Evolutionary conservation across 2,329 filamentous ascomycete species (phyloP).

Genomic region (Cercospora nicotianae): DNA sequence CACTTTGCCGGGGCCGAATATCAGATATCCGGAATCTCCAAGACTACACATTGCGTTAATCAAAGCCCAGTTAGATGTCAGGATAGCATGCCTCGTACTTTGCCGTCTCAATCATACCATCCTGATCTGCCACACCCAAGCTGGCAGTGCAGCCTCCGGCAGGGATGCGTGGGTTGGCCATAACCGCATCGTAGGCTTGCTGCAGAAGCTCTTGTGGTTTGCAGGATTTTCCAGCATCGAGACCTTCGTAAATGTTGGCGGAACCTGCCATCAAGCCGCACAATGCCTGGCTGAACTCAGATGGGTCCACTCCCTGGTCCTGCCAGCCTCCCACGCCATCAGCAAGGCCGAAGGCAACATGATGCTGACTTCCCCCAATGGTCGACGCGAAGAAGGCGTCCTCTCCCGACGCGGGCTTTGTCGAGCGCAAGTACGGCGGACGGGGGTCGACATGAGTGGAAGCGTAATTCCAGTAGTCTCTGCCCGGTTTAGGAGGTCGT

Average conservation of each 20-base stretch:
- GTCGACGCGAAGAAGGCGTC: constrained; percentile 91
- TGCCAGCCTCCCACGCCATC: constrained; percentile 96
- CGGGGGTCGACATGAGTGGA: constrained; percentile 39
- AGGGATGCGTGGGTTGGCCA: constrained; percentile 67
- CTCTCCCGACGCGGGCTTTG: constrained; percentile 74
- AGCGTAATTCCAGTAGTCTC: constrained; percentile 42
- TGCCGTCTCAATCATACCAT: constrained; percentile 79
- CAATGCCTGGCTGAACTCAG: constrained; percentile 90
- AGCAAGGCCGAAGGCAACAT: constrained; percentile 82
- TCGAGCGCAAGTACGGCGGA: constrained; percentile 49
- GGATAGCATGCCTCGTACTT: constrained; percentile 54
- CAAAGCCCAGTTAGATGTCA: constrained; percentile 1
- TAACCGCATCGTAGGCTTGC: constrained; percentile 78
- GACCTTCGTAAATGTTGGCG: constrained; percentile 45
- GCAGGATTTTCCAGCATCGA: constrained; percentile 27
- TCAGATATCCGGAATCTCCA: constrained; percentile 90
- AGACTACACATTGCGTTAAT: constrained; percentile 49
- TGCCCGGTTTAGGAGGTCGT: constrained; percentile 52
- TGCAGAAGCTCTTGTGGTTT: constrained; percentile 71
- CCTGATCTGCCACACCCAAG: constrained; percentile 71
- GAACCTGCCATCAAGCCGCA: constrained; percentile 82
- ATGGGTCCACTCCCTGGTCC: constrained; percentile 87
- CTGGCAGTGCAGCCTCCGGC: constrained; percentile 92
- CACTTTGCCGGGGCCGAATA: constrained; percentile 81
- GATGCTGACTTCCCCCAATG: constrained; percentile 65